Evolutionary conservation across 129 eudicot species (phyloP), one percentile per base, ranked within the genome.

Genomic region (Glebionis coronaria): DNA sequence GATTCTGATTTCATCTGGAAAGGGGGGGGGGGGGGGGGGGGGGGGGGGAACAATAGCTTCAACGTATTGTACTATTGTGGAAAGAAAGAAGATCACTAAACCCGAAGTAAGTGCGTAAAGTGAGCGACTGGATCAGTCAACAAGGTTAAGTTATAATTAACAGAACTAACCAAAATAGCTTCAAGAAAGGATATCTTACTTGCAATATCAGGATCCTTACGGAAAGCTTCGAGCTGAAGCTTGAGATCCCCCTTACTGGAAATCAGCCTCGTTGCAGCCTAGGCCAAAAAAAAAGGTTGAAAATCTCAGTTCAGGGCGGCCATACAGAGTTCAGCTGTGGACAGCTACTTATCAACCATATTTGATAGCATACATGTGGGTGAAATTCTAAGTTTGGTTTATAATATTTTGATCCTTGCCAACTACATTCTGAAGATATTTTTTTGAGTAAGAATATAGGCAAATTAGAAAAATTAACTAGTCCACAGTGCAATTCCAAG

Each of bases 191-290:
- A 67, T 45, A 79, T 62, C 85, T 85, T 70, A 93, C 98, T 82
- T 75, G 95, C 79, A 78, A 93, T 72, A 59, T 69, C 76, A 63
- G 91, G 95, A 79, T 93, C 96, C 79, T 80, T 82, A 58, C 81
- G 76, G 65, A 93, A 93, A 61, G 49, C 80, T 73, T 86, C 82
- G 69, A 93, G 88, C 81, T 93, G 87, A 68, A 57, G 20, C 72
- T 82, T 93, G 65, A 93, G 95, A 62, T 80, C 82, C 74, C 98
- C 96, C 29, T 74, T 78, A 77, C 97, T 88, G 40, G 29, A 80
- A 61, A 82, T 64, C 21, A 93, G 92, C 84, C 96, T 86, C 78
- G 84, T 81, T 62, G 98, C 98, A 69, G 98, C 98, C 98, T 92
- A 74, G 54, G 12, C 45, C 21, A 1, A 59, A 80, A 65, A n/a